Conservation (phyloP, 192 early-diverging fungal species). For the Coemansia sp. region DNA sequence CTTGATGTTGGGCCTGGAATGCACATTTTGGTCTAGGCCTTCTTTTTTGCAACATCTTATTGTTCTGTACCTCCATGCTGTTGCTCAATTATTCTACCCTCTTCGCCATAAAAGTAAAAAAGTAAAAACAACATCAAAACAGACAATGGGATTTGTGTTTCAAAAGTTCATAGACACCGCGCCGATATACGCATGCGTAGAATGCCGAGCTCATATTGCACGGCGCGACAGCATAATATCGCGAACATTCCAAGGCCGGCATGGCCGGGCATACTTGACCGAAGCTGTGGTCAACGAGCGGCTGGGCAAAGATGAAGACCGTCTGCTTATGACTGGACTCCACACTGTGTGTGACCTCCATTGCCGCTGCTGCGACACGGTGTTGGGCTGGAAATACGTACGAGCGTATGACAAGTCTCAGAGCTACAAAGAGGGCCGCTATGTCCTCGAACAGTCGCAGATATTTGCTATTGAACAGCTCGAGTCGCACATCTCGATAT, state of each 20-base stretch:
- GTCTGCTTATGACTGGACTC: conserved; percentile 51
- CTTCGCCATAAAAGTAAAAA: background rate
- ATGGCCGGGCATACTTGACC: conserved; percentile 42
- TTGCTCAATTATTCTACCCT: too few species aligned
- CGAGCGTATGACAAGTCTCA: conserved; percentile 37
- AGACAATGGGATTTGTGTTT: conserved; percentile 42
- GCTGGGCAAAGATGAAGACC: conserved; percentile 42
- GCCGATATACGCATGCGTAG: conserved; percentile 32
- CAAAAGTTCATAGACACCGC: conserved; percentile 40
- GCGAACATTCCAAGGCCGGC: conserved; percentile 42
- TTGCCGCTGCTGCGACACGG: conserved; percentile 29
- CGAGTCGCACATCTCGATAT: background rate
- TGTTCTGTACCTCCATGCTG: too few species aligned
- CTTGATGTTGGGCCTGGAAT: background rate
- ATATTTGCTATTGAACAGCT: conserved; percentile 17
- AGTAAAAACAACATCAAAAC: background rate
- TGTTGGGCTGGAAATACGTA: conserved; percentile 50
- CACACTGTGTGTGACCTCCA: conserved; percentile 49
- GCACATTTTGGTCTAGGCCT: background rate
- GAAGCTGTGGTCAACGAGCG: conserved; percentile 43
- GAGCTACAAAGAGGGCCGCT: conserved; percentile 51
- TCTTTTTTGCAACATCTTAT: background rate
- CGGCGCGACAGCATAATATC: conserved; percentile 38
- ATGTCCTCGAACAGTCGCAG: conserved; percentile 43
- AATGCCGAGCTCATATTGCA: conserved; percentile 42